Evolutionary conservation across 371 early-diverging fungal species (phyloP).

Genomic region (Smittium mucronatum): DNA sequence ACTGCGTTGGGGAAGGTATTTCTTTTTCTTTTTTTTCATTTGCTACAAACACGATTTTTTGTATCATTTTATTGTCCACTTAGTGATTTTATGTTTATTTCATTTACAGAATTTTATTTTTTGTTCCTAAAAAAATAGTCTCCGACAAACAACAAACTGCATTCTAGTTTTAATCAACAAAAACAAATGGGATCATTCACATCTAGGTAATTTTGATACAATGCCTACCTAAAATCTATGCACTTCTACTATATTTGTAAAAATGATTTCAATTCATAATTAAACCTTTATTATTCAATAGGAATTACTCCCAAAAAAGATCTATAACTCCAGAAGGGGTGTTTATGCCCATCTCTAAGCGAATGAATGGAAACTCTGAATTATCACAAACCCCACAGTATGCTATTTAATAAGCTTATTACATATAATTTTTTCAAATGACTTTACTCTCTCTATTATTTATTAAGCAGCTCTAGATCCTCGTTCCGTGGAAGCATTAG

Average conservation of each 20-base stretch:
- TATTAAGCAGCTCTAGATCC: not conserved
- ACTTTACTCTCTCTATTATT: no score
- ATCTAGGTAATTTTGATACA: not conserved
- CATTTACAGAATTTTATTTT: no score
- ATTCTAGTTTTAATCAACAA: not conserved
- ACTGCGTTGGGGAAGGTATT: slow-evolving; percentile 4
- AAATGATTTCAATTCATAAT: no score
- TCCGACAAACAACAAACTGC: not conserved
- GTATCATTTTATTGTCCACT: no score
- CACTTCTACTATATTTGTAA: no score
- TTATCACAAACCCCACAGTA: not conserved
- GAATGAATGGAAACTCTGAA: not conserved
- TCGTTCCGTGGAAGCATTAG: slow-evolving; percentile 8
- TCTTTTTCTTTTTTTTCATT: no score
- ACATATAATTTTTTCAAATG: not conserved
- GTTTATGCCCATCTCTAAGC: not conserved
- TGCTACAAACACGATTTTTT: no score
- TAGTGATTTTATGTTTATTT: no score
- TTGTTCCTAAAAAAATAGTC: not conserved
- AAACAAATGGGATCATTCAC: not conserved
- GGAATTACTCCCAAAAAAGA: not conserved
- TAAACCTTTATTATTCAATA: no score
- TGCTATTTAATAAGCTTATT: not conserved
- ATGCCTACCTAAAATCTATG: no score
- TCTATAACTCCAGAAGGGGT: not conserved